Evolutionary conservation across 2,329 filamentous ascomycete species (phyloP), one percentile per base, ranked within the genome.

Genomic region (Pseudogymnoascus sp.): DNA sequence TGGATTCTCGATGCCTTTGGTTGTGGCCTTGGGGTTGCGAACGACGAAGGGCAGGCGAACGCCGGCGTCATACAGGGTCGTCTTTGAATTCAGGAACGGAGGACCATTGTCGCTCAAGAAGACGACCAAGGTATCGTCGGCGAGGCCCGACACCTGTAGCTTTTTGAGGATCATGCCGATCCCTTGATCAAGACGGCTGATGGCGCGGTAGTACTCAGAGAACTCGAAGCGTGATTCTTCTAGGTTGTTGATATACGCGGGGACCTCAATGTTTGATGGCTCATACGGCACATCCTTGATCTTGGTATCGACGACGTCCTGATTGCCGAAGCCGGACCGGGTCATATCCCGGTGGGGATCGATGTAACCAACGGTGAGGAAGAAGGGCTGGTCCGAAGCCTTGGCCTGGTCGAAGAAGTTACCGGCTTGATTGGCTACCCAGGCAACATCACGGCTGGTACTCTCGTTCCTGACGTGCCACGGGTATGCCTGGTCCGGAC

Each of bases 341-440:
- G 73, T 75, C 0, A 69, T 60, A 61, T 79, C 77, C 7, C 79
- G 74, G 68, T 82, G 80, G 3, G 79, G 78, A 62, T 82, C 79
- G n/a, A 74, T 72, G 63, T 71, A 80, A 2, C 76, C 79, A 33
- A 82, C 74, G 0, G 79, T 81, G 35, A 82, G 70, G 63, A 75
- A 76, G 65, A 81, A 82, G 0, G 78, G 72, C 40, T 70, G 70
- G 0, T 71, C 65, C 4, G 70, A 66, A 1, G 66, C 64, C 22
- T 71, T 71, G 1, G 75, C 71, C 14, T 69, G 50, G 4, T 74
- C 66, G 43, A 81, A 76, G 65, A 82, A 79, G 0, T 64, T 67
- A 6, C 66, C 72, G 1, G 75, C 75, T 43, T 72, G 71, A 24
- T 76, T 75, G 0, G 79, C 77, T 6, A 75, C 71, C 67, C 70